These are phyloP conservation scores for Amphicarpaea edgeworthii DNA, from an alignment of 306 rosid species.

Conservation along the genomic window DNA sequence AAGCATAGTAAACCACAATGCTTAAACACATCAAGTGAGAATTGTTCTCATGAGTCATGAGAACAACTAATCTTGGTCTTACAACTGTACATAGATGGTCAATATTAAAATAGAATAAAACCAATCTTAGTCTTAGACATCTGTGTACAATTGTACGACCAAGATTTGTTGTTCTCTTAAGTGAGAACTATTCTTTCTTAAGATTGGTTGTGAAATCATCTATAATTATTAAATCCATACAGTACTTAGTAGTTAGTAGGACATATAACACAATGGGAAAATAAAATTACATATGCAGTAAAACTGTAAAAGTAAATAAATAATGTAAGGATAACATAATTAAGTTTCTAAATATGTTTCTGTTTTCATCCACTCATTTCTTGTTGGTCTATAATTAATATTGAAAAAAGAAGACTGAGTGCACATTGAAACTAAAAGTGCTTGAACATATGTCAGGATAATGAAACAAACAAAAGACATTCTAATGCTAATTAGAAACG, in stretches of 20 bases:
- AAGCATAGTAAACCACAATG: slow-evolving; percentile 7
- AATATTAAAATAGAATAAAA: background rate
- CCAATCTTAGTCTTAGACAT: background rate
- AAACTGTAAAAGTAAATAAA: background rate
- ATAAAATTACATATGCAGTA: slow-evolving; percentile 25
- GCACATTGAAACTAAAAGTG: slow-evolving; percentile 34
- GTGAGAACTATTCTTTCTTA: background rate
- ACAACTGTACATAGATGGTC: background rate
- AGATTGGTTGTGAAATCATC: background rate
- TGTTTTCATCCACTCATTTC: slow-evolving; percentile 18
- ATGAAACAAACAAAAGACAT: slow-evolving; percentile 24
- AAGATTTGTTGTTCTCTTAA: background rate
- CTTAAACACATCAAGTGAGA: background rate
- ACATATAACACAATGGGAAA: slow-evolving; percentile 6
- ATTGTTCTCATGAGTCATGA: background rate
- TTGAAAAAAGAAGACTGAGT: slow-evolving; percentile 30
- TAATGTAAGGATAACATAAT: slow-evolving; percentile 27
- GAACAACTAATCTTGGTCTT: background rate
- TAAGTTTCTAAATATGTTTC: slow-evolving; percentile 10
- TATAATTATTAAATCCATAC: slow-evolving; percentile 27
- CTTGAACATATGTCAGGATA: slow-evolving; percentile 26
- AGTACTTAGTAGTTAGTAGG: slow-evolving; percentile 20
- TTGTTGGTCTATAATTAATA: slow-evolving; percentile 22
- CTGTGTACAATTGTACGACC: background rate
- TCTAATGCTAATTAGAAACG: slow-evolving; percentile 11